Evolutionary conservation across 192 early-diverging fungal genomes (phyloP).

Genomic region (Haplosporangium gracile): DNA sequence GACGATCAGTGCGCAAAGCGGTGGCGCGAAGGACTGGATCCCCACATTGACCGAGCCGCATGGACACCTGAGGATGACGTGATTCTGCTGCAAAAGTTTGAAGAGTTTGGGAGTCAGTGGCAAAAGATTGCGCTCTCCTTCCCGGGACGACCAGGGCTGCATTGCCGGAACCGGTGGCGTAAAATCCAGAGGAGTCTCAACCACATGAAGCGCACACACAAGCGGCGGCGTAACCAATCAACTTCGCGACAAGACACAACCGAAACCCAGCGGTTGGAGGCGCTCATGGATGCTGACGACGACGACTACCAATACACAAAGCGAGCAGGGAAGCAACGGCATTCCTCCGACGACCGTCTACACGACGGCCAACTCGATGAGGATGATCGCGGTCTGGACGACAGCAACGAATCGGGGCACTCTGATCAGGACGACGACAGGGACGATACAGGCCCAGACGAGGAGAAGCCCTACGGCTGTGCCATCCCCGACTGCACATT

Average conservation of each 20-base stretch:
- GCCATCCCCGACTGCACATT: slow-evolving; percentile 43
- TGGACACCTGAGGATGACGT: slow-evolving; percentile 80
- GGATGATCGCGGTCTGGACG: slow-evolving; percentile 20
- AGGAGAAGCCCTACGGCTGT: slow-evolving; percentile 52
- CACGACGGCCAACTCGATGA: slow-evolving; percentile 31
- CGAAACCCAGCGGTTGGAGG: slow-evolving; percentile 22
- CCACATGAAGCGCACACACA: slow-evolving; percentile 38
- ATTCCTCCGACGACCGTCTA: slow-evolving; percentile 15
- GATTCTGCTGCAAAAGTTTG: slow-evolving; percentile 70
- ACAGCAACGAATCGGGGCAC: not conserved
- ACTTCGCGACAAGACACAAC: not conserved
- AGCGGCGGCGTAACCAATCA: slow-evolving; percentile 49
- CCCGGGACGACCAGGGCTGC: slow-evolving; percentile 79
- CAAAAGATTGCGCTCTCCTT: slow-evolving; percentile 83
- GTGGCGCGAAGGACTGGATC: slow-evolving; percentile 90
- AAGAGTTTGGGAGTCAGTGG: slow-evolving; percentile 82
- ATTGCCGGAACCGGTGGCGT: slow-evolving; percentile 86
- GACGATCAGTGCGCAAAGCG: slow-evolving; percentile 93
- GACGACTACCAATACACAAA: not conserved
- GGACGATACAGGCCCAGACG: slow-evolving; percentile 34
- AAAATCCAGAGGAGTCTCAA: slow-evolving; percentile 74
- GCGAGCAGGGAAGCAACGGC: not conserved
- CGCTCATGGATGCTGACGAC: not conserved
- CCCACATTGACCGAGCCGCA: slow-evolving; percentile 78
- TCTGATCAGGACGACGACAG: slow-evolving; percentile 15